Conservation (phyloP, 2,329 filamentous ascomycete species). For the Diaporthe capsici region DNA sequence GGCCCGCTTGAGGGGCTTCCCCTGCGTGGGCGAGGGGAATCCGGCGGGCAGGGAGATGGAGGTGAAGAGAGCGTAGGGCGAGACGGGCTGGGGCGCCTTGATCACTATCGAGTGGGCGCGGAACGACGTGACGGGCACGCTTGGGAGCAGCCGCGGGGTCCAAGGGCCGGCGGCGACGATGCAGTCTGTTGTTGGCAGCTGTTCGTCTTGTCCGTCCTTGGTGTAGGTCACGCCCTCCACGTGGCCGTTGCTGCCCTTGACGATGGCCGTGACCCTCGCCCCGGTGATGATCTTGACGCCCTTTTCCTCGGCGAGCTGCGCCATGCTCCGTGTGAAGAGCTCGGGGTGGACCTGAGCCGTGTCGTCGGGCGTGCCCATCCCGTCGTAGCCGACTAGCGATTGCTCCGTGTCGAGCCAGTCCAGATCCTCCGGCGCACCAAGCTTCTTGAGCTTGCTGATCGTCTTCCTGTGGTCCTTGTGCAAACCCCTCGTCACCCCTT, state of each 20-base stretch:
- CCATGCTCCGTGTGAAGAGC: conserved; percentile 82
- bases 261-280: conserved; percentile 48
- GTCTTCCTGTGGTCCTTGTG: conserved; percentile 47
- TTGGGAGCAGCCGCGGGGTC: conserved; percentile 59
- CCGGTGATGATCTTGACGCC: conserved; percentile 66
- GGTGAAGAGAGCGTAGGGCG: conserved; percentile 78
- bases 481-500: conserved; percentile 34
- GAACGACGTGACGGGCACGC: conserved; percentile 56
- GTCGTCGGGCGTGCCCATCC: conserved; percentile 64
- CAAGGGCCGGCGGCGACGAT: conserved; percentile 61
- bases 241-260: conserved; percentile 44
- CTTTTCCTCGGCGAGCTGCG: conserved; percentile 73
- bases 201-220: conserved; percentile 42
- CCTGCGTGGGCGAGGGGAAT: conserved; percentile 56
- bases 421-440: conserved; percentile 68
- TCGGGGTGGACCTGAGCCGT: conserved; percentile 86
- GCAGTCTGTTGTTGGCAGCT: conserved; percentile 48
- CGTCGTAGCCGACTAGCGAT: conserved; percentile 56
- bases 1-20: conserved; percentile 46
- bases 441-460: conserved; percentile 44
- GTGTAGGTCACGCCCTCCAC: conserved; percentile 42
- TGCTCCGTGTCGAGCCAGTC: conserved; percentile 76
- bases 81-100: conserved; percentile 58
- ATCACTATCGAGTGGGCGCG: conserved; percentile 64
- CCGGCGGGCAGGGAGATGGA: conserved; percentile 73